Percentiles rank a stretch among this genome's conserved stretches.
Evolutionary conservation across 2,329 filamentous ascomycete species (phyloP).

Genomic region (Lecanicillium sp.): DNA sequence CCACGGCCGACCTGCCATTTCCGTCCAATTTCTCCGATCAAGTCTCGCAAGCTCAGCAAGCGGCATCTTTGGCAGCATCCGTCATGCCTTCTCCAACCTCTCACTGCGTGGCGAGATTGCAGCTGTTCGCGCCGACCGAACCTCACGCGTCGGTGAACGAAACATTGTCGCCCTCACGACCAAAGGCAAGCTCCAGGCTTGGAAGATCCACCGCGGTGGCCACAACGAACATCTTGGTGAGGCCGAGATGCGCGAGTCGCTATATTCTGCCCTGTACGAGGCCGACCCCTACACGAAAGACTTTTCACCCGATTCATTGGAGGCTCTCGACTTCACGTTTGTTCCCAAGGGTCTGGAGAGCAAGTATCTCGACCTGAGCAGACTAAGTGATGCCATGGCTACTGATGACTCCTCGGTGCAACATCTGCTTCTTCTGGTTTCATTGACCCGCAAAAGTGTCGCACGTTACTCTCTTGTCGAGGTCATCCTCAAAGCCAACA

Average conservation of each 20-base stretch:
- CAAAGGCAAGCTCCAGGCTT: slow-evolving; percentile 72
- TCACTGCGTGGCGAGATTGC: slow-evolving; percentile 71
- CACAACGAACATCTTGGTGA: slow-evolving; percentile 71
- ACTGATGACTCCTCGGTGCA: slow-evolving; percentile 46
- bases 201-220: slow-evolving; percentile 84
- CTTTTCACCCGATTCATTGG: slow-evolving; percentile 54
- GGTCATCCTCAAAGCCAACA: slow-evolving; percentile 51
- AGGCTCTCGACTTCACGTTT: slow-evolving; percentile 75
- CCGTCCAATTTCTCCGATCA: slow-evolving; percentile 68
- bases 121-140: slow-evolving; percentile 69
- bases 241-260: slow-evolving; percentile 59
- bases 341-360: slow-evolving; percentile 47
- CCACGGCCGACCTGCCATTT: slow-evolving; percentile 78
- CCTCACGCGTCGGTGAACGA: slow-evolving; percentile 71
- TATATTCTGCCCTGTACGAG: slow-evolving; percentile 57
- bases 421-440: slow-evolving; percentile 57
- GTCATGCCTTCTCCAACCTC: slow-evolving; percentile 65
- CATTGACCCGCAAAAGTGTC: slow-evolving; percentile 44
- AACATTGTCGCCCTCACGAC: slow-evolving; percentile 75
- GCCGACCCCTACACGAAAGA: slow-evolving; percentile 43
- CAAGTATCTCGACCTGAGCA: slow-evolving; percentile 45
- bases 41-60: slow-evolving; percentile 49
- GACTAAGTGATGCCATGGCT: slow-evolving; percentile 44
- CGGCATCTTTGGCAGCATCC: slow-evolving; percentile 76
- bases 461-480: slow-evolving; percentile 73